Base-by-base conservation (phyloP, 2,329 filamentous ascomycete species). In the Penicillium sp. region DNA sequence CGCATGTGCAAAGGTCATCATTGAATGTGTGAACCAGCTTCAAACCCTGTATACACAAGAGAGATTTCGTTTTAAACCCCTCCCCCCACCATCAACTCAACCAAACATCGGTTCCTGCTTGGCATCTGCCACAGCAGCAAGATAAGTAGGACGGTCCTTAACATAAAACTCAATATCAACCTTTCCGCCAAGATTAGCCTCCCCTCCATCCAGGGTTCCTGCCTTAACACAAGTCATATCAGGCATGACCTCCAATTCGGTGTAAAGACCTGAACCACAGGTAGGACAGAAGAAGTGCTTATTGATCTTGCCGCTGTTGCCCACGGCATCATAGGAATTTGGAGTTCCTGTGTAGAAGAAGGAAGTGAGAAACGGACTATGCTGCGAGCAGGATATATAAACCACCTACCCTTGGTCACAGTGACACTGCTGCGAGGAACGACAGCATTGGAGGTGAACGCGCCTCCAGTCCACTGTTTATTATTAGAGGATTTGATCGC, bases 381-480 rank as follows among this genome's bases (percentile, higher is more conserved):
- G 32, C 29, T 13, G 23, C 10, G 19, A 6, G 16, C 10, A 27
- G 16, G 11, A 18, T 11, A 5, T 19, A 27, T 30, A 5, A 19
- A 27, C 6, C n/a, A 6, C 27, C 30, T 42, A 76, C 78, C 81
- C 62, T 81, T 78, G 45, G 75, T 80, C 23, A 83, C 70, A 30
- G 73, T 73, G 68, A 84, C 81, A 26, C 67, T 67, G 8, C 65
- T 64, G 14, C 77, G 74, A 4, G 79, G 73, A 2, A 84, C 75
- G 2, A 83, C 72, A 9, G 75, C 74, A 64, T 84, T 84, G 62
- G 80, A 78, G 30, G 81, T 82, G 64, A 77, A 84, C 13, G 80
- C 75, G n/a, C 78, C 72, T 36, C 81, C 81, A 8, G 79, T 77
- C 77, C 78, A 80, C 70, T 78, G 32, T 19, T 42, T 11, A 3